Evolutionary conservation across 257 asterid species (phyloP).

Genomic region (Oldenlandia corymbosa): DNA sequence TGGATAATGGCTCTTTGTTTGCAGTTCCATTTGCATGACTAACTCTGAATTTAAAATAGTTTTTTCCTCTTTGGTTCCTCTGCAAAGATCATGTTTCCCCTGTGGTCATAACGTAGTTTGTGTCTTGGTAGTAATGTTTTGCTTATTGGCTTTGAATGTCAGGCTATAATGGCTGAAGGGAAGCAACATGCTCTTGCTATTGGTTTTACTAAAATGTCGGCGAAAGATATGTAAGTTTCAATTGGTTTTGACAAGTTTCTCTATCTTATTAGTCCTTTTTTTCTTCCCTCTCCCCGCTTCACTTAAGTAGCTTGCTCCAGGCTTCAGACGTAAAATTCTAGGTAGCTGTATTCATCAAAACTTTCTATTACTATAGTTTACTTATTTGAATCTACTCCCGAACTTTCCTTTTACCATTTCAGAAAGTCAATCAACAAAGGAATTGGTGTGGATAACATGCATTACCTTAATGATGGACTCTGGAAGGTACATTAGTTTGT

Average conservation of each 20-base stretch:
- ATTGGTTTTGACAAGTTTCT: constrained; percentile 7
- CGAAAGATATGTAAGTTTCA: constrained; percentile 77
- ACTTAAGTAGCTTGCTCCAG: neutral
- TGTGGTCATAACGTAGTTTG: neutral
- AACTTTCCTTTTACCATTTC: constrained; percentile 26
- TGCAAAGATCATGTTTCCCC: neutral
- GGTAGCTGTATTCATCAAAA: too few relatives aligned
- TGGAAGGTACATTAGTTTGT: constrained; percentile 67
- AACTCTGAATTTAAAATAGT: neutral
- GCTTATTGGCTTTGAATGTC: constrained; percentile 12
- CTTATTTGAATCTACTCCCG: neutral
- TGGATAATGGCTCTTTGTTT: constrained; percentile 7
- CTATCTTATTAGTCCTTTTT: neutral
- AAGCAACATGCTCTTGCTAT: constrained; percentile 97
- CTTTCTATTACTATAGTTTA: neutral
- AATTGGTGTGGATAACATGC: constrained; percentile 97
- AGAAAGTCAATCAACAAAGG: constrained; percentile 85
- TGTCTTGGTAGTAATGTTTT: neutral
- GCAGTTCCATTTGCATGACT: neutral
- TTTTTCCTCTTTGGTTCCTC: neutral
- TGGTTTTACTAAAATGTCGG: constrained; percentile 96
- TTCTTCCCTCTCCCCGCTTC: neutral
- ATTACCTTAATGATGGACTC: constrained; percentile 97
- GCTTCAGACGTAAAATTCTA: neutral
- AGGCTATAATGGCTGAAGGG: constrained; percentile 99